Evolutionary conservation across 164 flowering plant species (phyloP), one percentile per base, ranked within the genome.

Genomic region (Santalum album): DNA sequence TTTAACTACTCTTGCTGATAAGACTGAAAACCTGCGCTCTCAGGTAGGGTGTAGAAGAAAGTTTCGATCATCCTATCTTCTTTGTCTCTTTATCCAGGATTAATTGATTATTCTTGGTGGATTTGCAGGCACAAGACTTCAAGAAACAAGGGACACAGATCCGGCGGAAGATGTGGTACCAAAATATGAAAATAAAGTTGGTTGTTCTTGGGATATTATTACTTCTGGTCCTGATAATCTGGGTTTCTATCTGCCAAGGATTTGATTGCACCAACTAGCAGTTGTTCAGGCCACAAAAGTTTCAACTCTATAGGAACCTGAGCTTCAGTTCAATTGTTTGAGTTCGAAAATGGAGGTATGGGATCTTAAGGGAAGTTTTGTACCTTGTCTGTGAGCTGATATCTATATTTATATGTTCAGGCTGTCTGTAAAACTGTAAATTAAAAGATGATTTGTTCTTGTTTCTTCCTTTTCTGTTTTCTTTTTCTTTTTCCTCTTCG

Each of bases 181-280:
- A 88, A 61, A 88, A 88, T 70, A 84, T 88, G 96, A 91, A 91
- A 69, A 83, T 84, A 58, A 91, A 91, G 71, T 44, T 91, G 61
- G 84, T 88, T 46, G 86, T 91, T 58, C 67, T 88, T 18, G 95
- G 86, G 19, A 68, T 91, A 54, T 66, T 91, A 39, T 60, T 88
- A 58, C 59, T 86, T 69, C 76, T 91, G 36, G 78, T 82, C 24
- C 75, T 91, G 25, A 52, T 91, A 24, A 79, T 91, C 42, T 86
- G 92, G 92, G 63, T 88, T 49, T 86, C 95, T 2, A 54, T 88
- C 54, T 91, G 98, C 66, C 79, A 75, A 46, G 96, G 96, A 23
- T 91, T 91, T 45, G 65, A 82, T 58, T 88, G 95, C 81, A 67
- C 84, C 54, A 75, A 86, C 57, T 80, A 76, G 66, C 35, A 29